Conservation (phyloP, 148 eudicot species). For the Simmondsia chinensis region DNA sequence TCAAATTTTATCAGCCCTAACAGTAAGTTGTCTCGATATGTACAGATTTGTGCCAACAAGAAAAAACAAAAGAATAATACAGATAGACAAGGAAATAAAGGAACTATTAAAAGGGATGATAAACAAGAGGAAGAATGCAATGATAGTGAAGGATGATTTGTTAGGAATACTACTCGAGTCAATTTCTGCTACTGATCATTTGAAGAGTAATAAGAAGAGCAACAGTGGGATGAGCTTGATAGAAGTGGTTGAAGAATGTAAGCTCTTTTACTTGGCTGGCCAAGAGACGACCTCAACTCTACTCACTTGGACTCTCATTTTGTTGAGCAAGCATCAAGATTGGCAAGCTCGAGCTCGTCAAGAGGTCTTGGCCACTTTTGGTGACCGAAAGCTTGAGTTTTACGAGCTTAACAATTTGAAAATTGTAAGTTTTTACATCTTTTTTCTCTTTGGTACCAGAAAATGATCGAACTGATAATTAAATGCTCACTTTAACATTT, state of each 20-base stretch:
- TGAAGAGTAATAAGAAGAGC: not conserved
- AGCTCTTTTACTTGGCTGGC: conserved; percentile 21
- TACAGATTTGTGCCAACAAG: conserved; percentile 27
- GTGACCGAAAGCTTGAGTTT: conserved; percentile 3
- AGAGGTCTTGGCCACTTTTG: conserved; percentile 14
- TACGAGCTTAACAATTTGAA: conserved; percentile 9
- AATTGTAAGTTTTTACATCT: conserved; percentile 8
- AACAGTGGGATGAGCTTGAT: conserved; percentile 11
- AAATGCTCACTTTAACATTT: no score
- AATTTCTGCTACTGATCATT: no score
- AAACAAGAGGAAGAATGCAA: no score
- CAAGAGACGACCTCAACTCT: conserved; percentile 19
- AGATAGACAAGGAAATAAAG: conserved; percentile 9
- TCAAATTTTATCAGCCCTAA: not conserved
- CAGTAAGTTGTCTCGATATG: not conserved
- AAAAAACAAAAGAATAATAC: conserved; percentile 21
- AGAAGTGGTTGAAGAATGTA: conserved; percentile 25
- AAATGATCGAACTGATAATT: no score
- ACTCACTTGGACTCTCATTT: conserved; percentile 21
- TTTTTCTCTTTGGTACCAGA: not conserved
- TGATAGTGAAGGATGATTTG: conserved; percentile 19
- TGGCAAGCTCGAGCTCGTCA: conserved; percentile 24
- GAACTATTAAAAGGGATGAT: not conserved
- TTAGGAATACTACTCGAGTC: conserved; percentile 14
- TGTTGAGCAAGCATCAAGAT: conserved; percentile 15